Evolutionary conservation across 495 filamentous ascomycete genomes (phyloP), one percentile per base, ranked within the genome.

Genomic region (Alectoria sarmentosa): DNA sequence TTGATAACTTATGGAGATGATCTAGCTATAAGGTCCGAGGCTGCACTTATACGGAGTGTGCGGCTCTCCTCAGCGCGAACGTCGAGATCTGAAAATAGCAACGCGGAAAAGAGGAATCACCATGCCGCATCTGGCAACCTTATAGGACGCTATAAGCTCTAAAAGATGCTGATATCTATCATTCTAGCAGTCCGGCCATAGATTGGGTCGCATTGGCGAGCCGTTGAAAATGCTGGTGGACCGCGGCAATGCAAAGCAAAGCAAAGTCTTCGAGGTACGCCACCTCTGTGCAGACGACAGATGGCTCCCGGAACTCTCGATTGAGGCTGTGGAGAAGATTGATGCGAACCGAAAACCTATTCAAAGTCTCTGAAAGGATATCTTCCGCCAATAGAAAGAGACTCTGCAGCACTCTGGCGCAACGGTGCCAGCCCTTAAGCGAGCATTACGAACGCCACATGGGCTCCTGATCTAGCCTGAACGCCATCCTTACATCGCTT

Each of bases 311-410:
- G 26, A 32, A 54, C 15, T 7, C 19, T 54, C 15, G 14, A 54
- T 4, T 54, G 26, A 32, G 49, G 28, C 28, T 32, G 49, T 8
- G 26, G 5, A 54, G 28, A 54, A 54, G 26, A 28, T 32, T 54
- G 49, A 54, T 32, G 49, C 49, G 49, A 54, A 32, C 49, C 49
- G 49, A 54, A 54, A 54, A 14, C 28, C 28, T 32, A 54, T 17
- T 8, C 3, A 19, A 54, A 54, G 1, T 54, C 28, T 14, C 28
- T 5, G 14, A 32, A 32, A 28, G 48, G 26, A 32, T 4, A 6
- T 0, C 34, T 54, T 19, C 26, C 21, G 6, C 49, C 28, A 54
- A 17, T 34, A 14, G 34, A 17, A 3, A 19, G 28, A 54, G 26
- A 54, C 49, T 17, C 14, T 54, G 49, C 28, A 21, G 4, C 11